These are phyloP conservation scores for Fusarium xyrophilum DNA, from an alignment of 2,329 filamentous ascomycete species.

Conservation along the genomic window DNA sequence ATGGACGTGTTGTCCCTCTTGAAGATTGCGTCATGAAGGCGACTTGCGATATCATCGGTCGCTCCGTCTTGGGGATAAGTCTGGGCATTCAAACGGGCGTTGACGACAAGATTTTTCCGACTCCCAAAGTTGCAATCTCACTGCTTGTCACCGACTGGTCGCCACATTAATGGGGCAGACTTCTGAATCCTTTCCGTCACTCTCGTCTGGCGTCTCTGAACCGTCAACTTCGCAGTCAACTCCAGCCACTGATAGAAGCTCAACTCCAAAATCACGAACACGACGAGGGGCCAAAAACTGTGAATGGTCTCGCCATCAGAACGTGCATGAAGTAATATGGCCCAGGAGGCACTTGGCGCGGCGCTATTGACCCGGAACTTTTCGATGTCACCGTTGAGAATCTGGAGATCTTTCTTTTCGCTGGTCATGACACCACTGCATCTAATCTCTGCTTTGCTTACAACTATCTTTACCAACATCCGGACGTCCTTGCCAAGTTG, in stretches of 20 bases:
- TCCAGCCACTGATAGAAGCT: background rate
- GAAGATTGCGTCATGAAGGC: background rate
- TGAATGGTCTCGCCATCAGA: background rate
- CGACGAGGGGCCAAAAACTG: background rate
- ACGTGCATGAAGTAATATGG: background rate
- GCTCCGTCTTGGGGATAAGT: background rate
- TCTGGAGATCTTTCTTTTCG: constrained; percentile 8
- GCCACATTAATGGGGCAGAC: background rate
- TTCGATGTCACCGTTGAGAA: background rate
- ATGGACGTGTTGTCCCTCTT: background rate
- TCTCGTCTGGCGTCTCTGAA: background rate
- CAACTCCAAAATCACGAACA: background rate
- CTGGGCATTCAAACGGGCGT: background rate
- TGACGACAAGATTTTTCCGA: background rate
- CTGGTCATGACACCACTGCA: constrained; percentile 6
- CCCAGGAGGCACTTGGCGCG: accelerated
- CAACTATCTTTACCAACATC: background rate
- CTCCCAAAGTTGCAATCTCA: background rate
- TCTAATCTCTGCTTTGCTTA: background rate
- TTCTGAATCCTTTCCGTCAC: background rate
- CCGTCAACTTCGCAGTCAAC: background rate
- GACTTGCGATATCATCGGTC: constrained; percentile 8
- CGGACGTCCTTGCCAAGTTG: background rate
- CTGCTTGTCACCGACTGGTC: constrained; percentile 2
- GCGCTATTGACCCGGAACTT: background rate